Conservation (phyloP, 129 eudicot species). For the Saussurea involucrata region DNA sequence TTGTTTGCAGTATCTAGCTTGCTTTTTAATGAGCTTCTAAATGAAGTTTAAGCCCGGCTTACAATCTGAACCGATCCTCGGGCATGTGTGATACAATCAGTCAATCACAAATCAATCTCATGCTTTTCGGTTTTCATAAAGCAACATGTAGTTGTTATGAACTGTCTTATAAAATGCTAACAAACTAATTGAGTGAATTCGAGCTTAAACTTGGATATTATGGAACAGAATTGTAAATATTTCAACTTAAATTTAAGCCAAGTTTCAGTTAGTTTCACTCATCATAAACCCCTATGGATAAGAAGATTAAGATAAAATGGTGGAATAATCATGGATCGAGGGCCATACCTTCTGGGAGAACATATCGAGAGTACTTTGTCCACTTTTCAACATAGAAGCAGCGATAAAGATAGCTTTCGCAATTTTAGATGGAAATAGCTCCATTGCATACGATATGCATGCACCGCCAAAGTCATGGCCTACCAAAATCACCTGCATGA, state of each 20-base stretch:
- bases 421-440: conserved; percentile 60
- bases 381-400: conserved; percentile 81
- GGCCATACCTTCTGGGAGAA: conserved; percentile 79
- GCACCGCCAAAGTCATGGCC: conserved; percentile 99
- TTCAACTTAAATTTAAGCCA: background rate
- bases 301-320: background rate
- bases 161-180: background rate
- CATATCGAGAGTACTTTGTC: conserved; percentile 88
- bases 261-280: background rate
- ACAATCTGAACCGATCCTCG: too few species aligned
- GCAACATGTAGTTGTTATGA: background rate
- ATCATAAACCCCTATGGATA: background rate
- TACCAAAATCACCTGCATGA: conserved; percentile 80
- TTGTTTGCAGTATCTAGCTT: background rate
- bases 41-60: background rate
- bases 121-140: background rate
- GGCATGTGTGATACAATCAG: background rate
- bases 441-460: conserved; percentile 91
- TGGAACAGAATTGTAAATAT: background rate
- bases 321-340: background rate
- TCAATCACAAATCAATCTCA: background rate
- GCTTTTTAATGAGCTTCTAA: background rate
- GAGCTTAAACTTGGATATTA: background rate
- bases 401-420: conserved; percentile 81
- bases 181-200: background rate